These are phyloP conservation scores for Plasmodium knowlesi DNA, from an alignment of 169 alveolate species.

Conservation along the genomic window DNA sequence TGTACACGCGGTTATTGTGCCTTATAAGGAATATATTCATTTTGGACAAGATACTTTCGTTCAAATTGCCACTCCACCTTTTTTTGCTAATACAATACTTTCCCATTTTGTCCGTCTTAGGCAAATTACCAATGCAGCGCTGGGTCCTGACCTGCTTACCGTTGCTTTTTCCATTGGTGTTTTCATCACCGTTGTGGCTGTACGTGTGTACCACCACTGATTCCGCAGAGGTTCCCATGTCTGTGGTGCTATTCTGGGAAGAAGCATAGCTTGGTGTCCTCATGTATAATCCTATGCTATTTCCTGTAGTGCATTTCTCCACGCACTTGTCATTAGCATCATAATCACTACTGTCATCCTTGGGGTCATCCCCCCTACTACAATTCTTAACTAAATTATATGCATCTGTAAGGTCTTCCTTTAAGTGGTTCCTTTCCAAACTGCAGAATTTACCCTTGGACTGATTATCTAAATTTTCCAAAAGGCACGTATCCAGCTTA, in stretches of 20 bases:
- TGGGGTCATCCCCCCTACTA: neutral
- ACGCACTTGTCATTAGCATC: neutral
- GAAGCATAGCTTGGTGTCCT: neutral
- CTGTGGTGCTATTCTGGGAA: neutral
- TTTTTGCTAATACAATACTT: conserved; percentile 25
- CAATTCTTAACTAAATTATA: neutral
- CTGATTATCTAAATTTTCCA: neutral
- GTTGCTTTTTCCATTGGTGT: neutral
- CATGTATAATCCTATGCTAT: neutral
- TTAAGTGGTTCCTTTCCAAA: neutral
- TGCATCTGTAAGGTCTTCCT: neutral
- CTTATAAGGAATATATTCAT: conserved; percentile 33
- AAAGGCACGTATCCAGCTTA: neutral
- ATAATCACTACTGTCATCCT: neutral
- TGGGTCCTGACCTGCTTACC: neutral
- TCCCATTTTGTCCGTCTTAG: neutral
- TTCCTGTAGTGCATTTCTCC: conserved; percentile 1
- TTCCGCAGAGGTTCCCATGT: neutral
- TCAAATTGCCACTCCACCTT: neutral
- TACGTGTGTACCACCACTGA: neutral
- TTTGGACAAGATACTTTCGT: conserved; percentile 18
- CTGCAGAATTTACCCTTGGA: neutral
- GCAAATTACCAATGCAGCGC: neutral
- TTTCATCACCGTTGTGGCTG: neutral
- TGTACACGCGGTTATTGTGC: conserved; percentile 41